phyloP scores from a whole-genome alignment of 2,329 filamentous ascomycete species.

The Aspergillus sp. region DNA sequence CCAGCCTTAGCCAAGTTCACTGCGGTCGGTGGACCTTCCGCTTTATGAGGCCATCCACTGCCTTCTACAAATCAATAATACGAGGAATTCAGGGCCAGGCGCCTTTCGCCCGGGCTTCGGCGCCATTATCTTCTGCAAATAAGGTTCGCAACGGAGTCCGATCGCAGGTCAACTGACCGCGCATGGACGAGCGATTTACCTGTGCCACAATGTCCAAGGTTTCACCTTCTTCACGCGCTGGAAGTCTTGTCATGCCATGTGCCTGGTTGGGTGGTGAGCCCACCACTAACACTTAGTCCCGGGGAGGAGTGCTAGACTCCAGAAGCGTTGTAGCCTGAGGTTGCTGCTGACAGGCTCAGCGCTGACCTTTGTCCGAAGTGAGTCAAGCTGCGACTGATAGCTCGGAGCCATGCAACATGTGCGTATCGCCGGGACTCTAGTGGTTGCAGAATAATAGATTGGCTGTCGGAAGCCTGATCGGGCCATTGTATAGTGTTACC shows the following conservation, averaged over 20 bases:
- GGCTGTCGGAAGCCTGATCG: not conserved
- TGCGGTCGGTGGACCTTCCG: too few species aligned
- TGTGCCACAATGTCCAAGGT: not conserved
- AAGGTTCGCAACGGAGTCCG: conserved; percentile 13
- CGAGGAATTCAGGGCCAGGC: not conserved
- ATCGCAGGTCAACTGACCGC: conserved; percentile 23
- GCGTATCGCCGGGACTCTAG: not conserved
- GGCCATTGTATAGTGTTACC: not conserved
- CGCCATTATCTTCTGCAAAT: not conserved
- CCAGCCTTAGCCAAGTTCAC: too few species aligned
- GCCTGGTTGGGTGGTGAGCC: conserved; percentile 4
- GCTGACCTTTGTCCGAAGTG: not conserved
- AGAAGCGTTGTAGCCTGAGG: not conserved
- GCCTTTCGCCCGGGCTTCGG: not conserved
- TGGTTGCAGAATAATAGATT: not conserved
- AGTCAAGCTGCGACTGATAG: not conserved
- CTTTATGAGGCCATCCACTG: too few species aligned
- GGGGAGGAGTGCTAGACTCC: not conserved
- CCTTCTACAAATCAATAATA: not conserved
- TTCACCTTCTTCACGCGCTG: conserved; percentile 2
- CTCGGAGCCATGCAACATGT: not conserved
- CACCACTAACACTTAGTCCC: not conserved
- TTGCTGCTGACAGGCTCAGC: not conserved
- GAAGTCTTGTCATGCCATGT: conserved; percentile 14
- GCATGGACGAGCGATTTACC: not conserved